Conservation (phyloP, 2,329 filamentous ascomycete genomes). For the Pseudocercospora fuligena region DNA sequence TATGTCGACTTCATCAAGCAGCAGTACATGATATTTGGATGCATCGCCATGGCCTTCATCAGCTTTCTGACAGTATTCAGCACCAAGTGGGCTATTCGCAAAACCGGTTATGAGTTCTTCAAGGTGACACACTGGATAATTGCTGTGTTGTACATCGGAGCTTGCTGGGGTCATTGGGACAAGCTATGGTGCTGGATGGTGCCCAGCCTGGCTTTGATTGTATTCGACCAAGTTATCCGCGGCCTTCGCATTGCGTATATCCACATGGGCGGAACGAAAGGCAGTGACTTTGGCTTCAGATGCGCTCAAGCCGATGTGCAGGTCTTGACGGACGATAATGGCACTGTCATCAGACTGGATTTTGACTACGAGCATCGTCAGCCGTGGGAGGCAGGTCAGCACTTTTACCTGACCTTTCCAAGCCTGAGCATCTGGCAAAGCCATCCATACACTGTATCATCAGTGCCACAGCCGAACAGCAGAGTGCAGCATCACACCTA, state of each 20-base stretch:
- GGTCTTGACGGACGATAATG: conserved; percentile 63
- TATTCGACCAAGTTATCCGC: conserved; percentile 66
- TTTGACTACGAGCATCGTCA: conserved; percentile 64
- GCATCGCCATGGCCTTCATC: conserved; percentile 69
- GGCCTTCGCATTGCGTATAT: conserved; percentile 63
- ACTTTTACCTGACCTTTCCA: conserved; percentile 73
- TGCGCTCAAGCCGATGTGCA: conserved; percentile 57
- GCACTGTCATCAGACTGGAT: conserved; percentile 69
- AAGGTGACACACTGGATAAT: conserved; percentile 70
- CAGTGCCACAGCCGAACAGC: conserved; percentile 48
- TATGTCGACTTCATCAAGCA: conserved; percentile 64
- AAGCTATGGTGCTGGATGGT: conserved; percentile 71
- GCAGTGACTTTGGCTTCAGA: conserved; percentile 58
- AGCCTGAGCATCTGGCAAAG: conserved; percentile 71
- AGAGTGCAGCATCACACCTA: conserved; percentile 42
- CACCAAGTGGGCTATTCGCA: conserved; percentile 62
- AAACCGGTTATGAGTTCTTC: conserved; percentile 78
- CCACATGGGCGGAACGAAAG: conserved; percentile 47
- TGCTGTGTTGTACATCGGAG: conserved; percentile 74
- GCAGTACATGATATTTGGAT: conserved; percentile 73
- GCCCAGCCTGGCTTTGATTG: conserved; percentile 67
- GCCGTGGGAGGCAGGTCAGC: conserved; percentile 68
- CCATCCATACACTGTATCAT: conserved; percentile 71
- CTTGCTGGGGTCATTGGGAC: conserved; percentile 76
- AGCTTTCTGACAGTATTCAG: conserved; percentile 66